Evolutionary conservation across 2,329 filamentous ascomycete genomes (phyloP), one percentile per base, ranked within the genome.

Genomic region (Cordyceps pruinosa): DNA sequence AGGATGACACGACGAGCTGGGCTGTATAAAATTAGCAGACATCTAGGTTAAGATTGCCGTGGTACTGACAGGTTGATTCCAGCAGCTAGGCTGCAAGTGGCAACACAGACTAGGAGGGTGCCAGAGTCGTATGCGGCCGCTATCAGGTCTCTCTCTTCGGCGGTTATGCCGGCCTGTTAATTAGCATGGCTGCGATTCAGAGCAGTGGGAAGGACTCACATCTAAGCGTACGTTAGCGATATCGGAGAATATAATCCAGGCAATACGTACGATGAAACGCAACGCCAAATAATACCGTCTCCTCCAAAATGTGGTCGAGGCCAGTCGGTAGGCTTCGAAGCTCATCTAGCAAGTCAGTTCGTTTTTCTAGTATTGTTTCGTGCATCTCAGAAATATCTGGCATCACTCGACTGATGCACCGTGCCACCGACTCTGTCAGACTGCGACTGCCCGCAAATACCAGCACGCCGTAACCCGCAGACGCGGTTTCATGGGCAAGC

Each of bases 11-110:
- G 77, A 54, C 88, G 77, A 8, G 88, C 88, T 15, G 81, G 81
- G 15, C 74, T 75, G 26, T 2, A 10, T 21, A 10, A 30, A 46
- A 59, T 67, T 26, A 66, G 62, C 28, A 45, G 46, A 26, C 5
- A 21, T 5, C 39, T 8, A 17, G 13, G 15, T 37, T 8, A 4
- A 19, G 26, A 17, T 35, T 19, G 19, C 5, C 8, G 9, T 5
- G 10, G 26, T 17, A 61, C 72, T 58, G 59, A 77, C 65, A 92
- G 73, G 69, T 92, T 91, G 58, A 92, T 89, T n/a, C 88, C 88
- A 15, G 88, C 88, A n/a, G 88, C 88, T 57, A 92, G 77, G 66
- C 87, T 90, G 64, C 87, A 90, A 2, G 88, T 92, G 37, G 88
- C 88, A 17, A 90, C 83, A 53, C 89, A 85, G 1, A 90, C 82